Evolutionary conservation across 495 filamentous ascomycete genomes (phyloP), one percentile per base, ranked within the genome.

Genomic region (Ramalina peruviana): DNA sequence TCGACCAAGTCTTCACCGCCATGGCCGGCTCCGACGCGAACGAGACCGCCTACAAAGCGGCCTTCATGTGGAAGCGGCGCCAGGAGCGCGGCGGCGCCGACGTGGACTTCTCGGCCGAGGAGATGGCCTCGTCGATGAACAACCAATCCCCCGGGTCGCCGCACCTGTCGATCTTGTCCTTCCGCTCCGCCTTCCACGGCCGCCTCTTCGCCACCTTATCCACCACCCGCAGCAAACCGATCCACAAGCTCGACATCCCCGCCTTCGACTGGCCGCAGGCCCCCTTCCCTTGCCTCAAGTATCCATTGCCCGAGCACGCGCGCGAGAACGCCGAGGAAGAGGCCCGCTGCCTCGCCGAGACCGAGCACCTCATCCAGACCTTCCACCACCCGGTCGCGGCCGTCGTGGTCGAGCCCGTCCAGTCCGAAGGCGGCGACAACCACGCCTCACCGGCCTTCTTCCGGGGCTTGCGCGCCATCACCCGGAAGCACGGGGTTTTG

Each of bases 201-300:
- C 87, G 92, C 55, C 78, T 97, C 26, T 96, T 98, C 65, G 92
- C 86, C 54, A 82, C 78, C 54, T 77, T 98, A 41, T 89, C 83
- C 49, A 97, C 92, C 27, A 98, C 92, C 20, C 83, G 92, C 63
- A 88, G 82, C 67, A 97, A 97, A 76, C 79, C 92, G 17, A 92
- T 98, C 69, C 92, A 98, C 75, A 98, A 98, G 69, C 74, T 98
- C 54, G 92, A 98, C 60, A 98, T 98, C 60, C 92, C 92, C 11
- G 87, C 93, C 55, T 98, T 98, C 62, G 83, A 96, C 71, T 98
- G 92, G 92, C 92, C 92, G 37, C 90, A 94, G 64, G 90, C 93
- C 40, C 77, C 86, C 40, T 98, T 98, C 74, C 92, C 92, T 11
- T 54, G 65, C 49, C 73, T 94, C 56, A 89, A 90, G 67, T 97